A percentile compares a stretch with the other conserved stretches of the same genome.
phyloP scores from a whole-genome alignment of 352 stramenopile genomes.

The Albugo laibachii region DNA sequence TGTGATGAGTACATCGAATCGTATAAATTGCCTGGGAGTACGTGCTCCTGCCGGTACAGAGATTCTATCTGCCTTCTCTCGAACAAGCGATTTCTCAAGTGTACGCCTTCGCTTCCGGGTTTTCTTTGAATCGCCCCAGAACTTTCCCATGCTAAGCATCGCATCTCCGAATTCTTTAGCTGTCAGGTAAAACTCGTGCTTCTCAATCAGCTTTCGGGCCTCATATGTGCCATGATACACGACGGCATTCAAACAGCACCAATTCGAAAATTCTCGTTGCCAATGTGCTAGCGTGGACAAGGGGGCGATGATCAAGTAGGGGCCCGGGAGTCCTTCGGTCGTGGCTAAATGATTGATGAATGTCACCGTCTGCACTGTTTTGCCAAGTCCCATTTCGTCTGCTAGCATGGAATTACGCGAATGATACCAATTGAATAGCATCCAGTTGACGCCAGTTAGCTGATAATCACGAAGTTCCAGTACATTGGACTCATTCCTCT shows the following conservation, averaged over 20 bases:
- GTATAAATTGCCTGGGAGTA: slow-evolving; percentile 24
- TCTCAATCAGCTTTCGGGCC: slow-evolving; percentile 80
- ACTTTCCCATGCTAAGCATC: too few species aligned
- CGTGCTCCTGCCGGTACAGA: not conserved
- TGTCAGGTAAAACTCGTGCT: slow-evolving; percentile 89
- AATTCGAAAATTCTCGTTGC: slow-evolving; percentile 88
- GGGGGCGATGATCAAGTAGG: slow-evolving; percentile 95
- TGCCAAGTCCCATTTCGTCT: slow-evolving; percentile 97
- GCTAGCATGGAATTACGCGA: slow-evolving; percentile 95
- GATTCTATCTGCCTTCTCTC: slow-evolving; percentile 8
- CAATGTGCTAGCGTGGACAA: slow-evolving; percentile 96
- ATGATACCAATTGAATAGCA: slow-evolving; percentile 98
- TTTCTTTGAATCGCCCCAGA: not conserved
- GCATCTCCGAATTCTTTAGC: slow-evolving; percentile 16
- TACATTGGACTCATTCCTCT: not conserved
- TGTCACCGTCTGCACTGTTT: slow-evolving; percentile 90
- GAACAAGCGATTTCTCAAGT: slow-evolving; percentile 3
- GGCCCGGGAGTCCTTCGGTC: slow-evolving; percentile 87
- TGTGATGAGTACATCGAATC: slow-evolving; percentile 99
- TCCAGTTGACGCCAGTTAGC: slow-evolving; percentile 97
- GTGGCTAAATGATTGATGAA: slow-evolving; percentile 91
- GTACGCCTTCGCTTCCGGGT: not conserved
- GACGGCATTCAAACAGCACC: slow-evolving; percentile 96
- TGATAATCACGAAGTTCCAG: slow-evolving; percentile 96
- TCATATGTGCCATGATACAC: slow-evolving; percentile 93